Conservation (phyloP, 106 monocot genomes). For the Ottelia alismoides region DNA sequence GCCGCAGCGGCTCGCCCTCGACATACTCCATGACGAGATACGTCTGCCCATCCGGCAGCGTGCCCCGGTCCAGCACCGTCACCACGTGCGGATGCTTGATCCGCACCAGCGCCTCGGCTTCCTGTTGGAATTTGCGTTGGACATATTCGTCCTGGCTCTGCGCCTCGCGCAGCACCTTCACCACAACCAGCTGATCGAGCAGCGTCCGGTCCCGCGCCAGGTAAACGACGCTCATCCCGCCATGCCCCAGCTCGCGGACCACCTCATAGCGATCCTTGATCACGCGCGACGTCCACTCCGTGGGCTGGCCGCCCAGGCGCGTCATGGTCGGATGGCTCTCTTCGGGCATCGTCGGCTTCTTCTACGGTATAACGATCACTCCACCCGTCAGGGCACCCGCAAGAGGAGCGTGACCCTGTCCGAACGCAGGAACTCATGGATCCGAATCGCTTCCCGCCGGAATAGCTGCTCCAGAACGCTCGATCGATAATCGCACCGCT, state of each 20-base stretch:
- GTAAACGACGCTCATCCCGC: not conserved
- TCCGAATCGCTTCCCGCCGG: no score
- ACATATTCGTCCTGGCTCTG: not conserved
- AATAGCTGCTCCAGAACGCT: no score
- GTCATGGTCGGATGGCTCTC: no score
- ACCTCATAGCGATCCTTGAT: no score
- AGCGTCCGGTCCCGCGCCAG: not conserved
- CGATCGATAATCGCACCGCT: no score
- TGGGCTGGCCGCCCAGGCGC: no score
- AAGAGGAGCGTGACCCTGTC: no score
- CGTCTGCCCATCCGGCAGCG: not conserved
- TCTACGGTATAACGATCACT: no score
- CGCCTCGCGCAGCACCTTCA: not conserved
- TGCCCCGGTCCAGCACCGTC: not conserved
- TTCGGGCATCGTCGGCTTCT: no score
- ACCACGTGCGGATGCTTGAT: not conserved
- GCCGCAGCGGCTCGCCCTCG: not conserved
- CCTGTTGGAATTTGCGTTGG: not conserved
- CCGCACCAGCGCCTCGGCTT: not conserved
- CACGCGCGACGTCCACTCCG: no score
- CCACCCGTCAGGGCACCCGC: no score
- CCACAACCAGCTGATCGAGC: not conserved
- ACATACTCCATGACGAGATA: not conserved
- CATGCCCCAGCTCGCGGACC: not conserved
- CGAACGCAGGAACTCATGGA: no score